A percentile compares a stretch with the other conserved stretches of the same genome.
Conservation (phyloP, 2,329 filamentous ascomycete species). For the Colletotrichum tanaceti region DNA sequence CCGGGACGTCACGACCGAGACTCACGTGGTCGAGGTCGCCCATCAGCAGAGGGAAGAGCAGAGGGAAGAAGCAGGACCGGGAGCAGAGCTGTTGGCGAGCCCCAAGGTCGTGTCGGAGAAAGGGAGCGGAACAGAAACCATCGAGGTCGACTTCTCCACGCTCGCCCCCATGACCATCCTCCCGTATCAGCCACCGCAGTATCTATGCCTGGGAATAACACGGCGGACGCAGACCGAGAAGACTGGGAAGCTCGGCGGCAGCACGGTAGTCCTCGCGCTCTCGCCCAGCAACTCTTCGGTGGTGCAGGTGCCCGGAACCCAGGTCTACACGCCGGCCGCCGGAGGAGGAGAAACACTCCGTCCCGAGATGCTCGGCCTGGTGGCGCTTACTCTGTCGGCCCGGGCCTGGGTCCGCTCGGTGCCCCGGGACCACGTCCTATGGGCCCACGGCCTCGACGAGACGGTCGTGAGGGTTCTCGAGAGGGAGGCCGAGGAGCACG, state of each 20-base stretch:
- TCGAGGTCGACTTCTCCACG: background rate
- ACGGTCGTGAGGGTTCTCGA: background rate
- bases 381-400: background rate
- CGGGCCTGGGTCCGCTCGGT: slow-evolving; percentile 17
- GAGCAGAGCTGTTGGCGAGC: background rate
- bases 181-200: slow-evolving; percentile 2
- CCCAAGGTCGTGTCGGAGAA: background rate
- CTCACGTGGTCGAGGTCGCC: background rate
- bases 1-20: slow-evolving; percentile 8
- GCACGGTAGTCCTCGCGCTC: background rate
- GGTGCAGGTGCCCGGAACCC: background rate
- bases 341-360: background rate
- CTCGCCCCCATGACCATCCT: background rate
- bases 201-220: background rate
- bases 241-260: too few species aligned
- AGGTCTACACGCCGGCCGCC: background rate
- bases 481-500: background rate
- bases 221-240: background rate
- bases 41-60: too few species aligned
- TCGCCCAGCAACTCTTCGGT: background rate
- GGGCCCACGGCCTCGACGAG: background rate
- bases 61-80: too few species aligned
- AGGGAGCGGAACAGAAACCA: background rate
- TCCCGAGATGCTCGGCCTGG: background rate
- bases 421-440: background rate